phyloP scores from a whole-genome alignment of 306 rosid genomes.

The Hylodesmum podocarpum region DNA sequence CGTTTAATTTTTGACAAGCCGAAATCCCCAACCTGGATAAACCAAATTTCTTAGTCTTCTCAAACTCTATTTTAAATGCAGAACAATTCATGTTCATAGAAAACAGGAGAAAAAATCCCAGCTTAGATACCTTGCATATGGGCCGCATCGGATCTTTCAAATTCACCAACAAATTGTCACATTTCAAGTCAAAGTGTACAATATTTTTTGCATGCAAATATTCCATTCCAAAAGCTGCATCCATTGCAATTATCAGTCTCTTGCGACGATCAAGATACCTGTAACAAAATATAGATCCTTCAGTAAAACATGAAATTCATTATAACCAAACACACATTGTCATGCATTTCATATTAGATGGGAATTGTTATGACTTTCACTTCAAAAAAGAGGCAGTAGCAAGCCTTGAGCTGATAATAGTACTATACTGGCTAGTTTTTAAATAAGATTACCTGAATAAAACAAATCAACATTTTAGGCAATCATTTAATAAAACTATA shows the following conservation, averaged over 20 bases:
- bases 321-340: background rate
- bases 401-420: background rate
- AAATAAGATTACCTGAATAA: background rate
- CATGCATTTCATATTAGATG: background rate
- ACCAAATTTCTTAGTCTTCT: constrained; percentile 6
- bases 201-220: constrained; percentile 85
- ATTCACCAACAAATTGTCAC: constrained; percentile 92
- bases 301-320: constrained; percentile 6
- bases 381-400: background rate
- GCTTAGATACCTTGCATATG: constrained; percentile 75
- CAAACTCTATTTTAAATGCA: background rate
- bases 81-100: background rate
- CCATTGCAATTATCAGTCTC: constrained; percentile 89
- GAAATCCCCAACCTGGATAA: constrained; percentile 80
- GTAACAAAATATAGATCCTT: constrained; percentile 24
- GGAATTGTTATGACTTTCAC: background rate
- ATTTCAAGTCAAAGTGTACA: constrained; percentile 90
- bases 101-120: background rate
- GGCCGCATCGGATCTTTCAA: constrained; percentile 81
- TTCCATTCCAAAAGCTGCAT: constrained; percentile 97
- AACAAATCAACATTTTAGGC: background rate
- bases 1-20: constrained; percentile 89
- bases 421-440: background rate
- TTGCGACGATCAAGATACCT: constrained; percentile 88
- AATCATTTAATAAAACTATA: background rate